These are phyloP conservation scores for Trametes polyzona DNA, from an alignment of 1,284 basidiomycete species.

Conservation along the genomic window DNA sequence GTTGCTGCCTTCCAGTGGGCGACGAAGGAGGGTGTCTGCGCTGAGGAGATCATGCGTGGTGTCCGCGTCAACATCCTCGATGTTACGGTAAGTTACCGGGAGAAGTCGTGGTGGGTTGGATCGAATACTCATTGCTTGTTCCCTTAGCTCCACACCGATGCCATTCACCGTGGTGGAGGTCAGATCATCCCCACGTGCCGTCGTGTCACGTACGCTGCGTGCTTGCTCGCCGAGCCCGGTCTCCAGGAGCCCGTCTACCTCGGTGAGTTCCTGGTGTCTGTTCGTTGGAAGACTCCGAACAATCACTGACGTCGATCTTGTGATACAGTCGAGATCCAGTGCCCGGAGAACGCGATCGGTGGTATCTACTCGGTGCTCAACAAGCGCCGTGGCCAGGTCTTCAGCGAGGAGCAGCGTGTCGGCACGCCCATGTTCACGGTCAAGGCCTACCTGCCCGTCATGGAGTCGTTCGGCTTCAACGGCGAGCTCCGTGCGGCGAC, in stretches of 20 bases:
- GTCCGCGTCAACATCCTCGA: slow-evolving; percentile 96
- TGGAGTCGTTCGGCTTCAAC: slow-evolving; percentile 99
- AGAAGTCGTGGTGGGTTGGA: slow-evolving; percentile 3
- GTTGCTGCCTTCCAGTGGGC: slow-evolving; percentile 99
- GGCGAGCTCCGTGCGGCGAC: slow-evolving; percentile 93
- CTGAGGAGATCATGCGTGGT: slow-evolving; percentile 99
- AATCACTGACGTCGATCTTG: slow-evolving; percentile 3
- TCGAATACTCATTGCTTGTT: slow-evolving; percentile 4
- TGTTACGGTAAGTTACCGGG: slow-evolving; percentile 73
- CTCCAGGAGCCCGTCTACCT: slow-evolving; percentile 98
- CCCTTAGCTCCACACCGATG: slow-evolving; percentile 90
- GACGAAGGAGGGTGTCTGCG: slow-evolving; percentile 95
- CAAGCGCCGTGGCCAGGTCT: slow-evolving; percentile 98
- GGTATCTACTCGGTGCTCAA: slow-evolving; percentile 97
- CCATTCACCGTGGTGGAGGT: slow-evolving; percentile 99
- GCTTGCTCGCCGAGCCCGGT: slow-evolving; percentile 88
- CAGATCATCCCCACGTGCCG: slow-evolving; percentile 97
- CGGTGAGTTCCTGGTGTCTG: slow-evolving; percentile 51
- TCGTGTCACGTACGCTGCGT: slow-evolving; percentile 96
- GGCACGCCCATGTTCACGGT: slow-evolving; percentile 99
- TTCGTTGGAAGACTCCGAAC: background rate
- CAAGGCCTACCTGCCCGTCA: slow-evolving; percentile 97
- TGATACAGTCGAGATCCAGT: slow-evolving; percentile 89
- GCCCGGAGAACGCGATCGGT: slow-evolving; percentile 97
- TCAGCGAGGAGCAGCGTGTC: slow-evolving; percentile 95